These are phyloP conservation scores for Aspergillus texensis DNA, from an alignment of 2,329 filamentous ascomycete genomes.

Conservation along the genomic window DNA sequence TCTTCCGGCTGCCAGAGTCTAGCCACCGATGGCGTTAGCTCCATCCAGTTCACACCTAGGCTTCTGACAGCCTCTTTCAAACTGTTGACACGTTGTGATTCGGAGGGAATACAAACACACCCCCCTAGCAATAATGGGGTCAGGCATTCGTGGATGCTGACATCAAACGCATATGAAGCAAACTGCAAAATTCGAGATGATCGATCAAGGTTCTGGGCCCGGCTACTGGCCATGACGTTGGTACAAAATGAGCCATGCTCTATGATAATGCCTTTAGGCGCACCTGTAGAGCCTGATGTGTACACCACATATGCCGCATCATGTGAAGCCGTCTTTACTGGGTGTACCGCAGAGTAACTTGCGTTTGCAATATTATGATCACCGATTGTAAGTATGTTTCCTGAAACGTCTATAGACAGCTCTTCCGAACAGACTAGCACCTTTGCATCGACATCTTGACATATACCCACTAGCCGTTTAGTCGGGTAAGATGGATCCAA, in stretches of 20 bases:
- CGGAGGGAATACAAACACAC: constrained; percentile 57
- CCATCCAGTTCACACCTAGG: constrained; percentile 54
- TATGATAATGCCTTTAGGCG: constrained; percentile 82
- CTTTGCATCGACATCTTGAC: constrained; percentile 15
- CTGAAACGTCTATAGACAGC: not conserved
- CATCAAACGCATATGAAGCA: constrained; percentile 50
- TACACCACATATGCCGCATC: constrained; percentile 48
- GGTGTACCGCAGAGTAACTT: constrained; percentile 4
- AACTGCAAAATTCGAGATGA: constrained; percentile 42
- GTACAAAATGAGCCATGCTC: constrained; percentile 57
- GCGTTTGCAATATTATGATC: not conserved
- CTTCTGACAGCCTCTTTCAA: constrained; percentile 49
- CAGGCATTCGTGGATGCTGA: constrained; percentile 53
- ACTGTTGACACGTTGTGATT: constrained; percentile 47
- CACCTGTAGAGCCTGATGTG: constrained; percentile 79
- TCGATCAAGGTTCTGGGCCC: constrained; percentile 9
- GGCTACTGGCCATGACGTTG: not conserved
- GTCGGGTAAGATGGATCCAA: constrained; percentile 33
- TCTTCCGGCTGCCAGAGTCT: constrained; percentile 37
- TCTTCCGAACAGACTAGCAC: constrained; percentile 19
- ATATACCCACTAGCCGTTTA: constrained; percentile 36
- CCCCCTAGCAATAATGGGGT: constrained; percentile 55
- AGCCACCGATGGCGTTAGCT: constrained; percentile 61
- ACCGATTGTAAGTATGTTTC: not conserved
- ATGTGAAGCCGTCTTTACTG: constrained; percentile 5